Percentiles rank a stretch among this genome's conserved stretches.
These are phyloP conservation scores for Croton laevigatus DNA, from an alignment of 441 rosid species.

Conservation along the genomic window DNA sequence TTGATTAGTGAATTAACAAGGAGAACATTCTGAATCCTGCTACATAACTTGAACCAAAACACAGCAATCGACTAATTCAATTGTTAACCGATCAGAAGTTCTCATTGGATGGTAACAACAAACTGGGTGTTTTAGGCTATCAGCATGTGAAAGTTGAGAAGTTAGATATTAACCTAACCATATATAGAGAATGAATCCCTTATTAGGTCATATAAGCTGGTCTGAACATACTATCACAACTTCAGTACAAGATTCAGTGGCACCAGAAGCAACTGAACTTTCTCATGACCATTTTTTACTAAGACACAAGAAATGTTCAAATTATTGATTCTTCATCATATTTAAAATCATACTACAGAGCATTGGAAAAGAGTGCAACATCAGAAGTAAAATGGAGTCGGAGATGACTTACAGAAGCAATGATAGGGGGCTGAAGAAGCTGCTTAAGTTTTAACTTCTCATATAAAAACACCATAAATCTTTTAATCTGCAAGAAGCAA, in stretches of 20 bases:
- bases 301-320: conserved; percentile 4
- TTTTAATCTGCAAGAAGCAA: conserved; percentile 46
- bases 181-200: not conserved
- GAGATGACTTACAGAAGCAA: conserved; percentile 75
- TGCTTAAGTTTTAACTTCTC: conserved; percentile 47
- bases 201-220: not conserved
- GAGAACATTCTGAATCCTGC: not conserved
- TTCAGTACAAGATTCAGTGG: conserved; percentile 2
- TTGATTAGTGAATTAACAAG: not conserved
- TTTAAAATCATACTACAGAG: not conserved
- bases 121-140: not conserved
- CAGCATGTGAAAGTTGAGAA: not conserved
- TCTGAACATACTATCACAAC: not conserved
- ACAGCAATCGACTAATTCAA: not conserved
- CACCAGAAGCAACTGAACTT: not conserved
- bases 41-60: not conserved
- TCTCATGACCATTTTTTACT: not conserved
- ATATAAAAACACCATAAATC: conserved; percentile 46
- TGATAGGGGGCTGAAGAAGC: conserved; percentile 87
- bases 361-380: not conserved
- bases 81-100: not conserved
- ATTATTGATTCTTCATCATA: not conserved
- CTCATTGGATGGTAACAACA: not conserved
- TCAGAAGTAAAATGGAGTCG: not conserved
- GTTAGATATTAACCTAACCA: not conserved